phyloP scores from a whole-genome alignment of 257 asterid species.

The Misopates orontium region DNA sequence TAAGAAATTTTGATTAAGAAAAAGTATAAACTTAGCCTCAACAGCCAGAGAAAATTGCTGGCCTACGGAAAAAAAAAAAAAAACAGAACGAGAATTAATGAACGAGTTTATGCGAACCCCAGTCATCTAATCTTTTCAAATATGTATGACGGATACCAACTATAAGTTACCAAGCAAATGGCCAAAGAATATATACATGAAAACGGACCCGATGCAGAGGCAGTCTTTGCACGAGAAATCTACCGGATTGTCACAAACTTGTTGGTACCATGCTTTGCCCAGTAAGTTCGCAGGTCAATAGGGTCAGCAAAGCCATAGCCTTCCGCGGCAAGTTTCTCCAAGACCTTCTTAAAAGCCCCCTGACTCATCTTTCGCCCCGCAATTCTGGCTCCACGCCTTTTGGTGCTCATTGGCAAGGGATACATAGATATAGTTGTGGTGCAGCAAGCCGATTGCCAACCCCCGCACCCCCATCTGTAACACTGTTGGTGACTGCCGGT shows the following conservation, averaged over 20 bases:
- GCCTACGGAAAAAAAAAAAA: no score
- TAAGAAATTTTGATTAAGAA: no score
- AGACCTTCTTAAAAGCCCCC: slow-evolving; percentile 93
- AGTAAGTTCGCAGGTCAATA: slow-evolving; percentile 82
- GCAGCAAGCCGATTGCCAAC: slow-evolving; percentile 99
- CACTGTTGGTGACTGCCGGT: slow-evolving; percentile 96
- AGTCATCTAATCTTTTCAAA: no score
- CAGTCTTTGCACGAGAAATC: slow-evolving; percentile 30
- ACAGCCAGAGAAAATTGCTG: no score
- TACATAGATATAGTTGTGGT: slow-evolving; percentile 89
- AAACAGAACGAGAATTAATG: no score
- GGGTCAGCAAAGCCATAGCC: slow-evolving; percentile 75
- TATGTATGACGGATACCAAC: no score
- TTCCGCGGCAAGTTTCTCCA: slow-evolving; percentile 84
- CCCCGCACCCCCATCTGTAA: slow-evolving; percentile 98
- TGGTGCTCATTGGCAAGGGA: slow-evolving; percentile 94
- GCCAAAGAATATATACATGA: slow-evolving; percentile 64
- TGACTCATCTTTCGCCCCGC: slow-evolving; percentile 98
- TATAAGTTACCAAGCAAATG: no score
- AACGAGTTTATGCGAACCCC: no score
- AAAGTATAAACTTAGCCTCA: no score
- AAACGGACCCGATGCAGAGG: slow-evolving; percentile 43
- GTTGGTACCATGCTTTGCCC: slow-evolving; percentile 99
- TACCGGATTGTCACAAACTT: slow-evolving; percentile 93
- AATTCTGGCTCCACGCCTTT: slow-evolving; percentile 91